A percentile compares a stretch with the other conserved stretches of the same genome.
These are phyloP conservation scores for Umbelopsis vinacea DNA, from an alignment of 192 early-diverging fungal species.

Conservation along the genomic window DNA sequence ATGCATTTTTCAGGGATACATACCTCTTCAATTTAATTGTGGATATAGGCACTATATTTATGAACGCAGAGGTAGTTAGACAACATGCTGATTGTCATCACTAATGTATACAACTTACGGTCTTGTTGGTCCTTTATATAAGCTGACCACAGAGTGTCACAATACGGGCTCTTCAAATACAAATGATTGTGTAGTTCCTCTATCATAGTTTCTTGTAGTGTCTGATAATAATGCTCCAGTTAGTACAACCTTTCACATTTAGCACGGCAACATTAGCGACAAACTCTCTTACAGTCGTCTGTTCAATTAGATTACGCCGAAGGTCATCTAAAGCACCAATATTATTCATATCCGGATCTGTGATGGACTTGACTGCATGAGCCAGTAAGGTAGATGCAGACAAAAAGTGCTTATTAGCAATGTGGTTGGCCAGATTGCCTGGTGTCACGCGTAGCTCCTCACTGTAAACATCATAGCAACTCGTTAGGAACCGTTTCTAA, in stretches of 20 bases:
- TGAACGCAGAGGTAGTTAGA: background rate
- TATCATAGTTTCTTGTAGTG: constrained; percentile 62
- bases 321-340: constrained; percentile 76
- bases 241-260: background rate
- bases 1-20: background rate
- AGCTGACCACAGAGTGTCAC: constrained; percentile 63
- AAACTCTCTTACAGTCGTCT: constrained; percentile 48
- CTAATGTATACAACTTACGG: constrained; percentile 38
- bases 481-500: background rate
- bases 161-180: constrained; percentile 79
- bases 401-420: constrained; percentile 71
- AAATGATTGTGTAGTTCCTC: constrained; percentile 81
- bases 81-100: background rate
- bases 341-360: constrained; percentile 64
- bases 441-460: constrained; percentile 72
- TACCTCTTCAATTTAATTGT: constrained; percentile 1
- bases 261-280: background rate
- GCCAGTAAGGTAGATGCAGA: constrained; percentile 68
- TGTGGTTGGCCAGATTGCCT: constrained; percentile 60
- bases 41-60: background rate
- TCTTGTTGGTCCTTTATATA: constrained; percentile 59
- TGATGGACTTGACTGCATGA: constrained; percentile 63
- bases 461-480: constrained; percentile 29
- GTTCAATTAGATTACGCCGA: constrained; percentile 61
- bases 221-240: constrained; percentile 33